A percentile compares a stretch with the other conserved stretches of the same genome.
These are phyloP conservation scores for Funneliformis caledonium DNA, from an alignment of 371 early-diverging fungal genomes.

Conservation along the genomic window DNA sequence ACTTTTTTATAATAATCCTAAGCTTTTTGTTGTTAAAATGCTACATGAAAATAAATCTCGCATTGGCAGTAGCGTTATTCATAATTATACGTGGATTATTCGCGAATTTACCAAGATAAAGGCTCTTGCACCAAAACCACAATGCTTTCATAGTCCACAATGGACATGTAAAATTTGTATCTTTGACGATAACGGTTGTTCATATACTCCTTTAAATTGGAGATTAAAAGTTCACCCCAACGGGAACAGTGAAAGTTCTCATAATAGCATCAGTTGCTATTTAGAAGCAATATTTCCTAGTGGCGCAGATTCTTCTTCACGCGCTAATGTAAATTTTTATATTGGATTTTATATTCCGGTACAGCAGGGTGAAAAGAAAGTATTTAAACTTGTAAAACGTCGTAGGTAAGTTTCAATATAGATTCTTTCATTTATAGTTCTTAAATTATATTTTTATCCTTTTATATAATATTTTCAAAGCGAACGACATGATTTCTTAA, in stretches of 20 bases:
- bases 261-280: constrained; percentile 5
- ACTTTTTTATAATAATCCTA: too few species aligned
- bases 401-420: not conserved
- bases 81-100: constrained; percentile 27
- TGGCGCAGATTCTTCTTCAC: constrained; percentile 4
- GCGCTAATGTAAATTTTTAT: constrained; percentile 31
- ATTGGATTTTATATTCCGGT: constrained; percentile 23
- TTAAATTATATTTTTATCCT: not conserved
- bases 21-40: too few species aligned
- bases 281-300: constrained; percentile 15
- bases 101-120: not conserved
- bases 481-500: constrained; percentile 29
- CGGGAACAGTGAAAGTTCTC: constrained; percentile 16
- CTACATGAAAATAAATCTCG: not conserved
- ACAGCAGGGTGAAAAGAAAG: constrained; percentile 21
- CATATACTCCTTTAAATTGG: constrained; percentile 26
- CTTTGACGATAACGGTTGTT: not conserved
- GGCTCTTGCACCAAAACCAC: constrained; percentile 29
- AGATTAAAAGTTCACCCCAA: constrained; percentile 27
- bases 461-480: not conserved
- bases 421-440: not conserved
- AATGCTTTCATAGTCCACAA: constrained; percentile 28
- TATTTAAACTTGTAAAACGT: constrained; percentile 18
- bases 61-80: constrained; percentile 21
- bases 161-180: constrained; percentile 12